Evolutionary conservation across 2,329 filamentous ascomycete genomes (phyloP).

Genomic region (Penicillium hordei): DNA sequence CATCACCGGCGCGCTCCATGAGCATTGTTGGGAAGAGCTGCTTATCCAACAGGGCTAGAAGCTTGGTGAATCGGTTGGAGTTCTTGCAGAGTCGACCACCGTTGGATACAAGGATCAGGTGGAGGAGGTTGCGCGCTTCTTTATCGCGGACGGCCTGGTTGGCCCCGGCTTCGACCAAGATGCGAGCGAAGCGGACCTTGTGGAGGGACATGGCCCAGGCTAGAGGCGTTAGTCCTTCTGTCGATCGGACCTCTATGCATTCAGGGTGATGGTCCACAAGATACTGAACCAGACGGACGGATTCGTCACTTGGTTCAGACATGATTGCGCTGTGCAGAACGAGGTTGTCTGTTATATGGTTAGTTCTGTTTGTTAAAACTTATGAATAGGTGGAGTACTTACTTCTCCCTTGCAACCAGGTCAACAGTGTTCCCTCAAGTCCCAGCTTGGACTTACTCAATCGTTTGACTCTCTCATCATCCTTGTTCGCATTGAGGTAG

Average conservation of each 20-base stretch:
- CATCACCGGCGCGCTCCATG: constrained; percentile 30
- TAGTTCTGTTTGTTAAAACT: background rate
- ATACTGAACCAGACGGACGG: constrained; percentile 62
- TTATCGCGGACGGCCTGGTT: constrained; percentile 66
- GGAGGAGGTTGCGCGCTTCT: constrained; percentile 66
- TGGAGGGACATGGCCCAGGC: constrained; percentile 61
- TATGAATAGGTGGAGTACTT: constrained; percentile 37
- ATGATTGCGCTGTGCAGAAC: constrained; percentile 67
- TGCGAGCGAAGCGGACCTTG: constrained; percentile 43
- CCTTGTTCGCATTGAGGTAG: constrained; percentile 62
- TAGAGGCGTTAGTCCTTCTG: constrained; percentile 59
- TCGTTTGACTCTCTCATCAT: constrained; percentile 58
- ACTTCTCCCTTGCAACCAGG: constrained; percentile 48
- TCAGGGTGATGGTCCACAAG: constrained; percentile 63
- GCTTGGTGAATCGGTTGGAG: constrained; percentile 53
- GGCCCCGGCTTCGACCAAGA: constrained; percentile 67
- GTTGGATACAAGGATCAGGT: constrained; percentile 50
- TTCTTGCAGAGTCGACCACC: constrained; percentile 24
- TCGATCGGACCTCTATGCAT: constrained; percentile 59
- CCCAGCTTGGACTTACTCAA: constrained; percentile 56
- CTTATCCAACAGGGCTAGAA: constrained; percentile 60
- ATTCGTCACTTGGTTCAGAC: constrained; percentile 42
- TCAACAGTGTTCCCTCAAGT: constrained; percentile 62
- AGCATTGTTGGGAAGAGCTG: constrained; percentile 48
- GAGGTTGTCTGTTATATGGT: constrained; percentile 40